Evolutionary conservation across 75 land plant genomes (phyloP).

Genomic region (Pinus albicaulis): DNA sequence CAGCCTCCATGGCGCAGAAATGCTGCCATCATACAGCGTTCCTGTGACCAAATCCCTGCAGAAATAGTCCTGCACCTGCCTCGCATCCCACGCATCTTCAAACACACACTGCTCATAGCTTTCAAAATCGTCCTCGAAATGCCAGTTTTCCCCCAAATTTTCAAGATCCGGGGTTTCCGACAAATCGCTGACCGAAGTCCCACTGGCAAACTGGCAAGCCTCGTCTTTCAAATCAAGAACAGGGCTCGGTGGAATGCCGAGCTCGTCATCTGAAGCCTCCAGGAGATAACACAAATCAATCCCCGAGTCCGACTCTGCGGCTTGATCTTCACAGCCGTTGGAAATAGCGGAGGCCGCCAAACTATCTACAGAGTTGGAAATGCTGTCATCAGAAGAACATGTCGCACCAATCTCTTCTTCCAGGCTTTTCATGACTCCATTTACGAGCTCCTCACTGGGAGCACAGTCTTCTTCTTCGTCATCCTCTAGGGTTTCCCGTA

Average conservation of each 20-base stretch:
- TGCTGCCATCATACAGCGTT: not conserved
- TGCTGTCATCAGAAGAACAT: not conserved
- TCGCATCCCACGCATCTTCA: not conserved
- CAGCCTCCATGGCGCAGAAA: not conserved
- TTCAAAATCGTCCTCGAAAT: not conserved
- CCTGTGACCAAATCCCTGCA: not conserved
- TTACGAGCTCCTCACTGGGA: not conserved
- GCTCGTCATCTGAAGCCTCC: conserved; percentile 1
- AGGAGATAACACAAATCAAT: not conserved
- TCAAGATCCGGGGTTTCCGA: not conserved
- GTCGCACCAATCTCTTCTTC: not conserved
- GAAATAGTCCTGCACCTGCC: not conserved
- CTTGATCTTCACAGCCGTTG: not conserved
- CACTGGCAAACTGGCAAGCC: not conserved
- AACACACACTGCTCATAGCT: not conserved
- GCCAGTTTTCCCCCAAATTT: not conserved
- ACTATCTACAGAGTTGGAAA: not conserved
- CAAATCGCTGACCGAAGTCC: not conserved
- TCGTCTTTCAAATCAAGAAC: not conserved
- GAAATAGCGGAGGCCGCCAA: not conserved
- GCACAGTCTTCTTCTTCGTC: not conserved
- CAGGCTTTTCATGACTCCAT: not conserved
- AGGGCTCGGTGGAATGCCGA: not conserved
- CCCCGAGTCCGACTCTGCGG: not conserved
- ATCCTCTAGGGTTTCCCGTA: not conserved